Percentiles rank a stretch among this genome's conserved stretches.
Conservation (phyloP, 371 early-diverging fungal species). For the Apophysomyces trapeziformis region DNA sequence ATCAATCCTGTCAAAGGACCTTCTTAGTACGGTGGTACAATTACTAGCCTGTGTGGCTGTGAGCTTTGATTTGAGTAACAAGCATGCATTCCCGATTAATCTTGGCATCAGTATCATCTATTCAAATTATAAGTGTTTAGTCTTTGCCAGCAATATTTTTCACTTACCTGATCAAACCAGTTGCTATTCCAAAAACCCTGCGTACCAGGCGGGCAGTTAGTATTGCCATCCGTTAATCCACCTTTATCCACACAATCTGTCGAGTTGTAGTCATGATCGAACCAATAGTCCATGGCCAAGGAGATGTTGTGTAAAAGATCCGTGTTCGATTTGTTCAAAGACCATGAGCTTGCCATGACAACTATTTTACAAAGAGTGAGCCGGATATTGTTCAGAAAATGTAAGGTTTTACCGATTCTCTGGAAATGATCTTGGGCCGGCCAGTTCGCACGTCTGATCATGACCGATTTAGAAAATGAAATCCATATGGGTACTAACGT, state of each 20-base stretch:
- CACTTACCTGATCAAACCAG: constrained; percentile 31
- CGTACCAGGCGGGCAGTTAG: constrained; percentile 40
- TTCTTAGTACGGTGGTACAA: constrained; percentile 25
- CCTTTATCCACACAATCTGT: constrained; percentile 29
- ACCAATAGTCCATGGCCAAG: constrained; percentile 35
- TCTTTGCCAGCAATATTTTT: background rate
- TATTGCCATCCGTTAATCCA: constrained; percentile 7
- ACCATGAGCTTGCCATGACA: constrained; percentile 28
- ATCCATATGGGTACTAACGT: background rate
- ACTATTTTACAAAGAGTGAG: constrained; percentile 13
- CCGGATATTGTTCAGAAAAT: background rate
- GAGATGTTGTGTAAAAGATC: constrained; percentile 15
- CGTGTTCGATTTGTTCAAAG: constrained; percentile 1
- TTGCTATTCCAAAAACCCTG: constrained; percentile 42
- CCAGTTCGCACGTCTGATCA: constrained; percentile 34
- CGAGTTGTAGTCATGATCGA: constrained; percentile 28
- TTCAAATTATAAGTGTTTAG: background rate
- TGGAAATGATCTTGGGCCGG: constrained; percentile 31
- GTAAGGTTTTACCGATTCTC: constrained; percentile 28
- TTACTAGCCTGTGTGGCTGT: constrained; percentile 6
- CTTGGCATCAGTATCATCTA: constrained; percentile 28
- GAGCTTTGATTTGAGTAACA: constrained; percentile 22
- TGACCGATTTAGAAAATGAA: background rate
- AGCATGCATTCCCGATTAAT: constrained; percentile 27
- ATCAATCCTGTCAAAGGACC: constrained; percentile 23